Evolutionary conservation across 2,329 filamentous ascomycete genomes (phyloP), one percentile per base, ranked within the genome.

Genomic region (Ilyonectria destructans): DNA sequence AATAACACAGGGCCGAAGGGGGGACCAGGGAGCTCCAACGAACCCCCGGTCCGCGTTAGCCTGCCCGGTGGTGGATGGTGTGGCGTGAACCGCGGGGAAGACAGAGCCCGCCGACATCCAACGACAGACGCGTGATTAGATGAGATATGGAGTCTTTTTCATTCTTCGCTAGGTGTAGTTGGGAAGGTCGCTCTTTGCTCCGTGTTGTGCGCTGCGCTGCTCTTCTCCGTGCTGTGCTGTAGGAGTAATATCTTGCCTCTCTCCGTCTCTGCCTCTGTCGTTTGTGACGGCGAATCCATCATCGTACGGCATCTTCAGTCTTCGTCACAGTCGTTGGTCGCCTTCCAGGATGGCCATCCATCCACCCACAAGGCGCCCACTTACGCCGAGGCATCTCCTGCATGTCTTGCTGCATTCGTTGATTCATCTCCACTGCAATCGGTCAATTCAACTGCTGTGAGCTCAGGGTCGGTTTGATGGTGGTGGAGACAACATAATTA

Each of bases 11-110:
- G 40, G 40, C 15, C 17, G 40, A 43, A 43, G 40, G 15, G 40
- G 40, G 6, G 15, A 43, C 17, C 40, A 43, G 40, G 40, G 40
- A 43, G 40, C 40, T n/a, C 40, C 10, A 43, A 45, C 26, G 8
- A 54, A 35, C 19, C 29, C 51, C 57, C 31, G 54, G 45, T 52
- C 57, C 13, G 63, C 58, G 63, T 56, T 75, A 75, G 71, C 48
- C 57, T 69, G 48, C 21, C 46, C 37, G 65, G 35, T 37, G 64
- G 43, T 49, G 40, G 60, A 48, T 68, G 58, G 46, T 37, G 35
- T 67, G 46, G 62, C 46, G 43, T 64, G 35, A 43, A 65, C 58
- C 45, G 62, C 66, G 55, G 65, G 68, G 65, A 61, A 62, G 60
- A 63, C 15, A n/a, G 54, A 43, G 19, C 33, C 31, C 21, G 8